phyloP scores from a whole-genome alignment of 352 stramenopile species.

The Pythium apleroticum region DNA sequence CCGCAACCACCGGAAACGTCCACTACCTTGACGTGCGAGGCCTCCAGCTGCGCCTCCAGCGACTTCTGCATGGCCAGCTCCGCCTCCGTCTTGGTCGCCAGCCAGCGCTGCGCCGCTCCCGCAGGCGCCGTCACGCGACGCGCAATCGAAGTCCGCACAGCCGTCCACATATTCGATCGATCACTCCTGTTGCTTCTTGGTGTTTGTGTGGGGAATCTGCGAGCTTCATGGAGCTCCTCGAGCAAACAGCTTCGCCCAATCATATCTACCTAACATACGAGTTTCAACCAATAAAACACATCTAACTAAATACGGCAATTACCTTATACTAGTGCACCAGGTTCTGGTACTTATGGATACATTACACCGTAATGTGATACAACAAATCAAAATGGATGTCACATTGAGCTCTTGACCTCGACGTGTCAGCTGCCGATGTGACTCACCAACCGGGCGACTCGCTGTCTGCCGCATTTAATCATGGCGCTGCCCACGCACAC shows the following conservation, averaged over 20 bases:
- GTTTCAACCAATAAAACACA: neutral
- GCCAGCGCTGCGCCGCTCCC: conserved; percentile 8
- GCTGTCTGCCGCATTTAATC: no score
- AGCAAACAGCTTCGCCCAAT: neutral
- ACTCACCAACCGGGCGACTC: no score
- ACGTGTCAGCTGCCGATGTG: no score
- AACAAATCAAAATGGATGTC: neutral
- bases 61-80: conserved; percentile 73
- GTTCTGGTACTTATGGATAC: neutral
- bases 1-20: conserved; percentile 89
- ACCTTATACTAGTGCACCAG: neutral
- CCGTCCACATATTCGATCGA: conserved; percentile 1
- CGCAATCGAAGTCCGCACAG: conserved; percentile 15
- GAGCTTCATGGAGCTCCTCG: neutral
- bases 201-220: neutral
- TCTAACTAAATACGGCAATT: neutral
- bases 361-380: neutral
- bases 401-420: neutral
- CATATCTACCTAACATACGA: neutral
- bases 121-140: conserved; percentile 6
- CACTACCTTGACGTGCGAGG: conserved; percentile 79
- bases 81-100: conserved; percentile 37
- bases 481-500: neutral
- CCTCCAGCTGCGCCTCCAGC: conserved; percentile 56
- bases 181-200: neutral